A percentile compares a stretch with the other conserved stretches of the same genome.
Evolutionary conservation across 257 asterid genomes (phyloP).

Genomic region (Primulina eburnea): DNA sequence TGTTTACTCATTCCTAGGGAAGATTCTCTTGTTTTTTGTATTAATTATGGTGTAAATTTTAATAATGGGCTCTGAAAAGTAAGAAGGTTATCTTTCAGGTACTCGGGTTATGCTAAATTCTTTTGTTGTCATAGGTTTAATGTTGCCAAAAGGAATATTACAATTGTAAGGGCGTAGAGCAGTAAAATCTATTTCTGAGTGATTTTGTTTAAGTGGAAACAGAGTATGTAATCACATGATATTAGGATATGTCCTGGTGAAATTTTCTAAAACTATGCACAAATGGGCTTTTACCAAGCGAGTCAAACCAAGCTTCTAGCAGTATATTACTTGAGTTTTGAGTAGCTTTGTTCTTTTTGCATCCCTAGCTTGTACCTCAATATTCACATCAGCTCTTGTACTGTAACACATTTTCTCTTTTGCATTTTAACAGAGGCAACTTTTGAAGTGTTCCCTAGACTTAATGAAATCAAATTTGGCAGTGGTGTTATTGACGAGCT

Average conservation of each 20-base stretch:
- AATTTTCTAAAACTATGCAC: not conserved
- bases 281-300: not conserved
- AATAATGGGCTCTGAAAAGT: too few relatives aligned
- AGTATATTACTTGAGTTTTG: conserved; percentile 2
- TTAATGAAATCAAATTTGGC: conserved; percentile 90
- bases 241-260: not conserved
- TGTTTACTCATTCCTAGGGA: not conserved
- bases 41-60: not conserved
- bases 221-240: not conserved
- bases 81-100: not conserved
- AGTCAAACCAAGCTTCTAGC: not conserved
- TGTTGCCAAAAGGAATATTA: not conserved
- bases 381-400: conserved; percentile 1
- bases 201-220: not conserved
- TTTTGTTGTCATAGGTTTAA: not conserved
- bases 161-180: not conserved
- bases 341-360: not conserved
- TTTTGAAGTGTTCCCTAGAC: conserved; percentile 95
- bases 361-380: not conserved
- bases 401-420: conserved; percentile 11
- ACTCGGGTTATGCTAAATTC: not conserved
- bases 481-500: conserved; percentile 91
- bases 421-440: conserved; percentile 74
- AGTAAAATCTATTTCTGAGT: too few relatives aligned
- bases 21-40: not conserved